Evolutionary conservation across 2,329 filamentous ascomycete species (phyloP).

Genomic region (Fusarium torulosum): DNA sequence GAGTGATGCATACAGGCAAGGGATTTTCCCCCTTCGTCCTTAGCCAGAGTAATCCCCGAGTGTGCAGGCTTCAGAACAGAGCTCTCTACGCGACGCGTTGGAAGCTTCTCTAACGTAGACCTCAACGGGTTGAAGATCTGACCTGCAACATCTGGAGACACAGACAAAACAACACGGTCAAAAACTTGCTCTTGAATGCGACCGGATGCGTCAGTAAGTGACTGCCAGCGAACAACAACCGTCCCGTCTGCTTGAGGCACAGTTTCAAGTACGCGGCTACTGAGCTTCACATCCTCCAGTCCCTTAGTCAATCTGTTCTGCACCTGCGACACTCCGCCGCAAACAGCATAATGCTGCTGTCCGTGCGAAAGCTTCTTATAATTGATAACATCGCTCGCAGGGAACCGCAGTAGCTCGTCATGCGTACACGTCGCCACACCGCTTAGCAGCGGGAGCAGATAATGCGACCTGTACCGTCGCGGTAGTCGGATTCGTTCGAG

Average conservation of each 20-base stretch:
- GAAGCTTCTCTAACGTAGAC: slow-evolving; percentile 57
- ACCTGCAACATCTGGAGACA: slow-evolving; percentile 66
- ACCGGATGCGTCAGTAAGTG: slow-evolving; percentile 20
- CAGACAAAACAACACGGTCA: slow-evolving; percentile 66
- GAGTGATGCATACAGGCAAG: slow-evolving; percentile 48
- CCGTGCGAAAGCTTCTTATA: slow-evolving; percentile 63
- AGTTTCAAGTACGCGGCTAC: slow-evolving; percentile 54
- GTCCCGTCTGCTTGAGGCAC: slow-evolving; percentile 39
- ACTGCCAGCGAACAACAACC: slow-evolving; percentile 54
- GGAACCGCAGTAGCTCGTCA: slow-evolving; percentile 62
- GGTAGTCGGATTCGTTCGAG: slow-evolving; percentile 64
- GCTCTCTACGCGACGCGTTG: slow-evolving; percentile 62
- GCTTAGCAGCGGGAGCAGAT: slow-evolving; percentile 67
- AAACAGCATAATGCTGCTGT: slow-evolving; percentile 64
- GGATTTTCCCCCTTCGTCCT: slow-evolving; percentile 15
- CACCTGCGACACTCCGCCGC: slow-evolving; percentile 62
- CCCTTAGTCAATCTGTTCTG: slow-evolving; percentile 60
- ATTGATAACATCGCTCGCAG: slow-evolving; percentile 64
- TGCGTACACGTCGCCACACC: slow-evolving; percentile 68
- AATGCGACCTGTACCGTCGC: slow-evolving; percentile 59
- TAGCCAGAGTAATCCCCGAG: slow-evolving; percentile 5
- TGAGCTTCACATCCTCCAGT: slow-evolving; percentile 56
- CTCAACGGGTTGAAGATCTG: slow-evolving; percentile 60
- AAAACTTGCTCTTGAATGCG: slow-evolving; percentile 55
- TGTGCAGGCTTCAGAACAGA: slow-evolving; percentile 53